Evolutionary conservation across 768 basidiomycete genomes (phyloP).

Genomic region (Dacryopinax spathularia): DNA sequence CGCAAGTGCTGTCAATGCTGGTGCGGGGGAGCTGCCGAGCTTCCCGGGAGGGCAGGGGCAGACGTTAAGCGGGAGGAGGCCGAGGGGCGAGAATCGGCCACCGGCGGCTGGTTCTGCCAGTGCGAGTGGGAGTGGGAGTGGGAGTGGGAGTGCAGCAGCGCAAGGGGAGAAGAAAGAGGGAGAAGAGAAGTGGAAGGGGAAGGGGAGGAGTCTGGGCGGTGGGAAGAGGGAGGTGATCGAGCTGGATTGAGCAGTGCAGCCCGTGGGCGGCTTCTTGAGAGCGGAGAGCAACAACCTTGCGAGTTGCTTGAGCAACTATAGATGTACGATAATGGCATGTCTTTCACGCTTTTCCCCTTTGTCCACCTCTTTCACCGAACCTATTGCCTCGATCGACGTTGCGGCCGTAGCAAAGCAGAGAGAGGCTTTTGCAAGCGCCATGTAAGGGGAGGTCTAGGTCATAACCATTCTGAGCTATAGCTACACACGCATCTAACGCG

Average conservation of each 20-base stretch:
- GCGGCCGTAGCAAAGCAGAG: too few relatives aligned
- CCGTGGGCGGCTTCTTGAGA: background rate
- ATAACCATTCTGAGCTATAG: background rate
- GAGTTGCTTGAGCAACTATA: background rate
- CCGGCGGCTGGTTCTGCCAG: background rate
- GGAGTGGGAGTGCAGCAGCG: background rate
- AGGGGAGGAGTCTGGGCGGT: slow-evolving; percentile 4
- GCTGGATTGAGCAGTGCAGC: slow-evolving; percentile 10
- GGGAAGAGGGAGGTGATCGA: slow-evolving; percentile 16
- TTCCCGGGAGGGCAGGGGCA: slow-evolving; percentile 15
- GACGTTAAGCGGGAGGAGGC: slow-evolving; percentile 7
- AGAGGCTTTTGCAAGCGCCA: too few relatives aligned
- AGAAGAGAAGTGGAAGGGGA: slow-evolving; percentile 4
- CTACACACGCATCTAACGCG: background rate
- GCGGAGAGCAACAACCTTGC: too few relatives aligned
- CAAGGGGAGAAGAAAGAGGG: background rate
- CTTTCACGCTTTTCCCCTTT: too few relatives aligned
- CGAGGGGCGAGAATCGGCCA: background rate
- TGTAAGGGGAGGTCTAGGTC: too few relatives aligned
- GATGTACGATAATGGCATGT: background rate
- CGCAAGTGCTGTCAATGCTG: slow-evolving; percentile 21
- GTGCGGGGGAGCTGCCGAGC: slow-evolving; percentile 22
- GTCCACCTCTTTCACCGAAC: too few relatives aligned
- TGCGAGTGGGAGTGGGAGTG: background rate
- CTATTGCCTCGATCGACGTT: too few relatives aligned